A percentile compares a stretch with the other conserved stretches of the same genome.
phyloP scores from a whole-genome alignment of 106 monocot species.

The Narthecium ossifragum region DNA sequence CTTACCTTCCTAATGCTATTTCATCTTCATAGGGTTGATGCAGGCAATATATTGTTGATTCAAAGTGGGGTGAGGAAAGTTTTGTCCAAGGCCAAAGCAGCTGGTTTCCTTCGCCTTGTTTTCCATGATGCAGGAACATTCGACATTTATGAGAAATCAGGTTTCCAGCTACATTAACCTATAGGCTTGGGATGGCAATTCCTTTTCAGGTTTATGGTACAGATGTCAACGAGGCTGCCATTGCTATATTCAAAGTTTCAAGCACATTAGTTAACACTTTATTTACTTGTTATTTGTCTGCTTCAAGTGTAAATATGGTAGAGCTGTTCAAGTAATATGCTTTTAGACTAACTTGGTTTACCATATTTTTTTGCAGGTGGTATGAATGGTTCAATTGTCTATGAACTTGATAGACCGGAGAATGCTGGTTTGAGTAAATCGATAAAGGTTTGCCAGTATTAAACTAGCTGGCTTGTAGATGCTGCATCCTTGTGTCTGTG shows the following conservation, averaged over 20 bases:
- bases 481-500: too few species aligned
- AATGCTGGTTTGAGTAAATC: conserved; percentile 70
- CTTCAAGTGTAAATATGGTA: neutral
- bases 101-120: conserved; percentile 79
- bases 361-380: conserved; percentile 54
- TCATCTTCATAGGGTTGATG: conserved; percentile 24
- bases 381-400: conserved; percentile 96
- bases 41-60: conserved; percentile 27
- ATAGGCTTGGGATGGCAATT: neutral
- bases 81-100: conserved; percentile 76
- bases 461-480: too few species aligned
- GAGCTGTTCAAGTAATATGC: too few species aligned
- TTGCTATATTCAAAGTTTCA: neutral
- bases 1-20: conserved; percentile 1
- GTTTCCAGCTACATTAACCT: conserved; percentile 12
- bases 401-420: conserved; percentile 96
- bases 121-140: conserved; percentile 99
- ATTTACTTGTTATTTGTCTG: neutral
- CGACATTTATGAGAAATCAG: conserved; percentile 59
- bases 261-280: neutral
- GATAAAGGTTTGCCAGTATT: conserved; percentile 40
- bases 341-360: neutral
- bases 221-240: neutral
- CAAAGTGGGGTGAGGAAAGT: conserved; percentile 56
- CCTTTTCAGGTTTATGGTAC: neutral